Base-by-base conservation (phyloP, 805 yeast genomes). In the Candida wancherniae region DNA sequence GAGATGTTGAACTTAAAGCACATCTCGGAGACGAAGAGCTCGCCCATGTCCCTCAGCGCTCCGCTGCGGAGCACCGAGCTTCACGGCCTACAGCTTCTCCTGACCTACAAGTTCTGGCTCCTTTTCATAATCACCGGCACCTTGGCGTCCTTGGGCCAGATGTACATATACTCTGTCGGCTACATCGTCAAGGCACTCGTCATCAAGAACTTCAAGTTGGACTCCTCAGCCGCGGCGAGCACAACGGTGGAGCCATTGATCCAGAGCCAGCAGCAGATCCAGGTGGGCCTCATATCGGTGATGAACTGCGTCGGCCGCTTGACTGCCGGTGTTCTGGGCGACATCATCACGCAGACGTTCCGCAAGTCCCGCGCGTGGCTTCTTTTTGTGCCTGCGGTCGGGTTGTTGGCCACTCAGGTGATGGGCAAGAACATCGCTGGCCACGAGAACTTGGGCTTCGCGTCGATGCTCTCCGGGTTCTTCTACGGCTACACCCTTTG, bases 401-500 rank as follows among this genome's bases (percentile, higher is more conserved):
- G 79, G 2, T 55, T 77, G 13, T 33, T 71, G 5, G 18, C 59
- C 2, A 69, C 80, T 3, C 87, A 80, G 53, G 19, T 70, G 2
- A 45, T 73, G 39, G 80, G 77, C 4, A 53, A 53, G 15, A 25
- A 37, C 1, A 45, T 64, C 9, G 40, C 50, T 10, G 51, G 57
- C 14, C 60, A 67, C 33, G 43, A 52, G 2, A 33, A 42, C 15
- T 53, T 84, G 43, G 67, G 78, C 55, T 24, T 66, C 18, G 59
- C 71, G 15, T 77, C 88, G 1, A 50, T 70, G n/a, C 47, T 73
- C 12, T 69, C 74, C 18, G 94, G 94, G 0, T 60, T 78, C 21
- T 80, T 79, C 22, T 84, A 84, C 55, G 94, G 94, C 1, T 71
- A 76, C 40, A 67, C 78, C 14, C 80, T 80, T 57, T 82, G 88